phyloP scores from a whole-genome alignment of 1,139 yeast species.

The Geotrichum klebahnii region DNA sequence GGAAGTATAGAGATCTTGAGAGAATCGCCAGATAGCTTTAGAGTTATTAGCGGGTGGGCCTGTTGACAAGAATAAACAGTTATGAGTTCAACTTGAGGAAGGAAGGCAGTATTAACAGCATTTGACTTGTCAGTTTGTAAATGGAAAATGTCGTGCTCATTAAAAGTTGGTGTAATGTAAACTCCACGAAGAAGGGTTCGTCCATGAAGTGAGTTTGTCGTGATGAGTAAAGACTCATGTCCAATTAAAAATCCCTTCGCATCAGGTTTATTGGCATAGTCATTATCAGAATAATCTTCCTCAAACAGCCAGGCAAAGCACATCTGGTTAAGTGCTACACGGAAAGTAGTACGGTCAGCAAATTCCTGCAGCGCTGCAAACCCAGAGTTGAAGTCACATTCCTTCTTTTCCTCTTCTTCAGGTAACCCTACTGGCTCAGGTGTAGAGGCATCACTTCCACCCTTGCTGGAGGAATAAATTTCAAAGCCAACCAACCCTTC shows the following conservation, averaged over 20 bases:
- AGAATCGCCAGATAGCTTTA: slow-evolving; percentile 35
- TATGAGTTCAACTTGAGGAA: slow-evolving; percentile 34
- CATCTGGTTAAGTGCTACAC: slow-evolving; percentile 59
- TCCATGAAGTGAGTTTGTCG: slow-evolving; percentile 26
- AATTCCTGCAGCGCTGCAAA: slow-evolving; percentile 18
- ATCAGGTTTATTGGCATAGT: slow-evolving; percentile 35
- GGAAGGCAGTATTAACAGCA: slow-evolving; percentile 33
- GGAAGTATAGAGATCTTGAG: slow-evolving; percentile 35
- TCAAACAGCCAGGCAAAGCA: slow-evolving; percentile 76
- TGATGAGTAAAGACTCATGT: slow-evolving; percentile 46
- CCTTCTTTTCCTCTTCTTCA: neutral
- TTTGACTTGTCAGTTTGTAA: slow-evolving; percentile 23
- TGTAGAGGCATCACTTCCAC: neutral
- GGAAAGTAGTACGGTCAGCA: slow-evolving; percentile 43
- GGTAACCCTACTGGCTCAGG: neutral
- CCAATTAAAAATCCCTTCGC: slow-evolving; percentile 73
- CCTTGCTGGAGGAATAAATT: slow-evolving; percentile 8
- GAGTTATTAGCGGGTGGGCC: slow-evolving; percentile 24
- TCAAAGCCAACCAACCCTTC: slow-evolving; percentile 22
- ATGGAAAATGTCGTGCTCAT: slow-evolving; percentile 23
- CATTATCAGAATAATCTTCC: slow-evolving; percentile 30
- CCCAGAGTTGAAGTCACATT: too few relatives aligned
- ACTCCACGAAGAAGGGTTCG: slow-evolving; percentile 41
- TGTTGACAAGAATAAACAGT: slow-evolving; percentile 19
- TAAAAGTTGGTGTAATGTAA: slow-evolving; percentile 34